A percentile compares a stretch with the other conserved stretches of the same genome.
These are phyloP conservation scores for Fomitopsis betulina DNA, from an alignment of 1,284 basidiomycete genomes.

Conservation along the genomic window DNA sequence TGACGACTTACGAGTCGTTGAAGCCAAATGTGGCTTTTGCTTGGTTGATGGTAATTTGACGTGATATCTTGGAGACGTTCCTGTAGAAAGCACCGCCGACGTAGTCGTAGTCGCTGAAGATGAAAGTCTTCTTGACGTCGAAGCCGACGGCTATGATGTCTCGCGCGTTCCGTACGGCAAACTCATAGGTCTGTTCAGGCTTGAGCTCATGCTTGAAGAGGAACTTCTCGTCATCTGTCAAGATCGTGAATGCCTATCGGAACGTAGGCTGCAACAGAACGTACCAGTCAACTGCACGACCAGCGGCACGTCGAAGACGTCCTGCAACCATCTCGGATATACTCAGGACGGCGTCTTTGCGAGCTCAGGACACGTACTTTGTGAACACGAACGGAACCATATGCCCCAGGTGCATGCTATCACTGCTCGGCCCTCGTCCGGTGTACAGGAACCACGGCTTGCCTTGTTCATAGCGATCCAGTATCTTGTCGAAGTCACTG, in stretches of 20 bases:
- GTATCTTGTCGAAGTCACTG: conserved; percentile 91
- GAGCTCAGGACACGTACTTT: conserved; percentile 53
- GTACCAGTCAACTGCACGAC: conserved; percentile 92
- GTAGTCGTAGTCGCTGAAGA: conserved; percentile 91
- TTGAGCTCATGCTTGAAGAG: conserved; percentile 94
- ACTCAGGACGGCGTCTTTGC: neutral
- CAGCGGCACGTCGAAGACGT: conserved; percentile 91
- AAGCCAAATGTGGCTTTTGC: conserved; percentile 97
- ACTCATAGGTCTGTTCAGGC: conserved; percentile 84
- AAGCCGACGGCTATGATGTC: conserved; percentile 98
- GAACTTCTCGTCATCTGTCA: conserved; percentile 96
- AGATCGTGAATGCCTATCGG: neutral
- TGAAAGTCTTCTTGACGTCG: conserved; percentile 91
- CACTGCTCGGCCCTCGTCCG: conserved; percentile 93
- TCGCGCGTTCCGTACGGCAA: conserved; percentile 83
- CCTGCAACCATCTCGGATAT: conserved; percentile 82
- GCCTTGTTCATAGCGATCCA: conserved; percentile 94
- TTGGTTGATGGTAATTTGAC: conserved; percentile 92
- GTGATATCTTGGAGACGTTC: conserved; percentile 91
- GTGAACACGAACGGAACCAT: conserved; percentile 98
- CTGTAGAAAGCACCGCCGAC: conserved; percentile 92
- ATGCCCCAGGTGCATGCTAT: conserved; percentile 98
- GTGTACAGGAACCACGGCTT: conserved; percentile 99
- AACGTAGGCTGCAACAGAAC: conserved; percentile 11
- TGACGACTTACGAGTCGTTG: conserved; percentile 76